Conservation (phyloP, 2,329 filamentous ascomycete species). For the Juglanconis oblonga region DNA sequence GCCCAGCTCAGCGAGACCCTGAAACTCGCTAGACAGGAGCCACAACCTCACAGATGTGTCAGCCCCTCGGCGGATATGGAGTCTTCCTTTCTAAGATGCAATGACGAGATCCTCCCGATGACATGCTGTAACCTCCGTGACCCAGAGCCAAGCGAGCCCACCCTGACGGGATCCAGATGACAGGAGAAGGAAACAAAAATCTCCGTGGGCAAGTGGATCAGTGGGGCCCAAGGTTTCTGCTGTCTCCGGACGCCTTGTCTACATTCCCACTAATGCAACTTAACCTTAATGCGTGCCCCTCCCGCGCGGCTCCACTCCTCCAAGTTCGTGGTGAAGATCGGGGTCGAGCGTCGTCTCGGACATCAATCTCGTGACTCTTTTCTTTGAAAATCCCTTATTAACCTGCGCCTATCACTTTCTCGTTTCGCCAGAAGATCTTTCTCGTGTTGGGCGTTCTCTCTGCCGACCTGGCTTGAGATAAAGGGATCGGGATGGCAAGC, state of each 20-base stretch:
- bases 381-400: too few species aligned
- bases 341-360: neutral
- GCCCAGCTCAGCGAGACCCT: slow-evolving; percentile 35
- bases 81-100: neutral
- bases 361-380: neutral
- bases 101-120: too few species aligned
- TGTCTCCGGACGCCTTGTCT: neutral
- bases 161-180: too few species aligned
- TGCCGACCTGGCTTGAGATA: neutral
- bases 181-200: neutral
- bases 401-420: neutral
- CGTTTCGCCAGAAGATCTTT: neutral
- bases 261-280: neutral
- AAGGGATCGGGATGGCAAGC: slow-evolving; percentile 3
- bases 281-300: neutral
- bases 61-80: slow-evolving; percentile 28
- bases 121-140: neutral
- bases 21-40: slow-evolving; percentile 52
- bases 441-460: too few species aligned
- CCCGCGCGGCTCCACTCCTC: neutral
- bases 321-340: neutral
- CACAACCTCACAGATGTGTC: slow-evolving; percentile 48
- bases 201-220: neutral
- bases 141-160: neutral
- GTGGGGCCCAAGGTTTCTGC: neutral